Conservation (phyloP, 2,329 filamentous ascomycete genomes). For the Fusarium aywerte region DNA sequence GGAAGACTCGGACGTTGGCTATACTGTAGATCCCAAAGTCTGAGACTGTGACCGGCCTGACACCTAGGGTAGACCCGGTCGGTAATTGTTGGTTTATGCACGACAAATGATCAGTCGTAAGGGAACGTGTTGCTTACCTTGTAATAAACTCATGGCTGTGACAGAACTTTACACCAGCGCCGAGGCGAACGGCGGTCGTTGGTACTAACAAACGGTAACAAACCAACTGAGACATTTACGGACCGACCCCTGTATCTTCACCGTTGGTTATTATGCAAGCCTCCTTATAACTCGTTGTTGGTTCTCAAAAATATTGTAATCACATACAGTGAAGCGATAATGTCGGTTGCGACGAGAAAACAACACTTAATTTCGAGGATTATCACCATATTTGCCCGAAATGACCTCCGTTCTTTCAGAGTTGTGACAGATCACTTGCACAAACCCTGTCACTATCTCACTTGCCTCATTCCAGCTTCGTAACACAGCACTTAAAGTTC, state of each 20-base stretch:
- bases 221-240: background rate
- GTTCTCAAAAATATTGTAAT: background rate
- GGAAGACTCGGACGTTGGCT: too few species aligned
- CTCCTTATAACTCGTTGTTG: too few species aligned
- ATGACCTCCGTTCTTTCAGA: background rate
- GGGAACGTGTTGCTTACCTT: too few species aligned
- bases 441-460: background rate
- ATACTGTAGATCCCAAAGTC: too few species aligned
- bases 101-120: background rate
- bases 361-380: background rate
- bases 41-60: background rate
- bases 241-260: background rate
- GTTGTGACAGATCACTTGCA: background rate
- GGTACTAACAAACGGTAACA: background rate
- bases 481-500: background rate
- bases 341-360: background rate
- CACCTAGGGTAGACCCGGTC: background rate
- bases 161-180: too few species aligned
- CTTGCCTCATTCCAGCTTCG: background rate
- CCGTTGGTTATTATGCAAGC: too few species aligned
- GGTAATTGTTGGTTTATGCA: background rate
- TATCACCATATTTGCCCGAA: background rate
- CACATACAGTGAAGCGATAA: background rate
- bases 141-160: too few species aligned
- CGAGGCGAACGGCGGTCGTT: background rate